Evolutionary conservation across 345 rosid genomes (phyloP), one percentile per base, ranked within the genome.

Genomic region (Tarenaya hassleriana): DNA sequence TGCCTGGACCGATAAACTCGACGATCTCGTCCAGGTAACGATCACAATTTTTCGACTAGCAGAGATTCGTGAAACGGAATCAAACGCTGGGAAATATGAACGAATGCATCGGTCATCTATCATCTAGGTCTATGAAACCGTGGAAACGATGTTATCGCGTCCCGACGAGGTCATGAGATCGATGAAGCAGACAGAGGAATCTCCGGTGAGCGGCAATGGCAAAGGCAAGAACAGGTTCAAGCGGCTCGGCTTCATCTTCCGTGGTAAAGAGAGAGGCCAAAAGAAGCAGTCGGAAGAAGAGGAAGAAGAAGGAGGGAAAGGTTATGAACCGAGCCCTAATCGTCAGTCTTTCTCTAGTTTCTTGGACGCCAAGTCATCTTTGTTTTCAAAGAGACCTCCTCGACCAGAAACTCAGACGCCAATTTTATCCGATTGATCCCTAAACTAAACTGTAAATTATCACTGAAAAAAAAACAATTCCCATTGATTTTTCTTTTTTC

Each of bases 321-420:
- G 47, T 44, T 60, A 64, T 0, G 91, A 71, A 8, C 77, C 73
- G 20, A 80, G 34, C 60, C 62, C 75, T 1, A 52, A 53, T 29
- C 75, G 77, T 2, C 95, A 88, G 63, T 77, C 94, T 1, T 84
- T 91, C 37, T 68, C 85, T 35, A 82, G 64, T 56, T 75, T 86
- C 68, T 91, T 91, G 13, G 95, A 91, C 64, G 78, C 82, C 64
- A 90, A 82, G 60, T 84, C 97, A 4, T 83, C 91, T 47, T 41
- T 90, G 59, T 84, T 91, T 60, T 68, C 77, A 1, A 87, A 84
- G 75, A 79, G 64, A 64, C 82, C 92, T 63, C 95, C 95, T 4
- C 80, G 55, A 77, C 78, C 80, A 24, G 76, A 77, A 62, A 58
- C 38, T 10, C 66, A 41, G 88, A 78, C 37, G 84, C 82, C 83